These are phyloP conservation scores for Liriodendron chinense DNA, from an alignment of 164 flowering plant genomes.

Conservation along the genomic window DNA sequence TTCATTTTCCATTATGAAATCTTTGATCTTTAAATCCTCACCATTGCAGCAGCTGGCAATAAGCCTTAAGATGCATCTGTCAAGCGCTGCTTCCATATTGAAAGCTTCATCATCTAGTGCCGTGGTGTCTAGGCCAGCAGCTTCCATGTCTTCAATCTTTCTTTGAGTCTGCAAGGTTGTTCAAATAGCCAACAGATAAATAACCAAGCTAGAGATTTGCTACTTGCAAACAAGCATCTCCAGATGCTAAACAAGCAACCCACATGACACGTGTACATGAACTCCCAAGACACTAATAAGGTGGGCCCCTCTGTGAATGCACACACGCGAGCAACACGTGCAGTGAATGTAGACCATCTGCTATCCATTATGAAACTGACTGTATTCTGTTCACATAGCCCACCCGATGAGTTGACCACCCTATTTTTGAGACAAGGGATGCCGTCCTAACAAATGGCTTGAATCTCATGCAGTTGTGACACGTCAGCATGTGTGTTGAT, in stretches of 20 bases:
- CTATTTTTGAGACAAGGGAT: too few species aligned
- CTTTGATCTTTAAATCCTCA: conserved; percentile 24
- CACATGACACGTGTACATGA: not conserved
- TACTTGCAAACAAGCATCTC: not conserved
- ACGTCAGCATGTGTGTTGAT: not conserved
- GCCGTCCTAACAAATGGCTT: too few species aligned
- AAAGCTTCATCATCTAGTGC: conserved; percentile 80
- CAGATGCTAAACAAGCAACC: not conserved
- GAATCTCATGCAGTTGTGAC: not conserved
- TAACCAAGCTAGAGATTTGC: not conserved
- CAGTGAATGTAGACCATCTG: not conserved
- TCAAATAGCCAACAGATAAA: not conserved
- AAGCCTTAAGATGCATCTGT: conserved; percentile 84
- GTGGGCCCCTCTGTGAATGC: too few species aligned
- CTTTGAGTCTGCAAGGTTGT: conserved; percentile 50
- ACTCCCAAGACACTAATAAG: not conserved
- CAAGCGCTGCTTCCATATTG: conserved; percentile 69
- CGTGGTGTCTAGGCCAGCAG: conserved; percentile 50
- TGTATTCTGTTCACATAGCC: too few species aligned
- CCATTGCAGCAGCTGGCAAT: conserved; percentile 94
- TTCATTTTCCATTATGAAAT: not conserved
- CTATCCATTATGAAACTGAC: not conserved
- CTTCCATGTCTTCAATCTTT: conserved; percentile 52
- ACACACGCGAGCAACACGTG: too few species aligned
- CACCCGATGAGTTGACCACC: too few species aligned